A percentile compares a stretch with the other conserved stretches of the same genome.
Evolutionary conservation across 805 yeast genomes (phyloP).

Genomic region (Saccharomycopsis olivae): DNA sequence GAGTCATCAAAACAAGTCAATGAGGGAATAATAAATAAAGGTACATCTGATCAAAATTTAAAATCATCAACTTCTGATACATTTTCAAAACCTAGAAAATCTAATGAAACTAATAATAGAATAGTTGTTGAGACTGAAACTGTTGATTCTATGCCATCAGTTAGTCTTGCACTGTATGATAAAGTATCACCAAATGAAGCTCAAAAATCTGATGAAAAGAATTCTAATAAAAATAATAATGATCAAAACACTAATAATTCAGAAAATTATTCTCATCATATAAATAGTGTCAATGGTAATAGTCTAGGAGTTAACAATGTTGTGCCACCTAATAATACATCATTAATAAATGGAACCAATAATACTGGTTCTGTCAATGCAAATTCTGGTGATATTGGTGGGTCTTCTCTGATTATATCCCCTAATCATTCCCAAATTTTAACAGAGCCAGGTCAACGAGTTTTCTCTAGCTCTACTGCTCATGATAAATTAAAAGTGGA

Average conservation of each 20-base stretch:
- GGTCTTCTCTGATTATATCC: no score
- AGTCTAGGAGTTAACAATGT: background rate
- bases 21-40: no score
- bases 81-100: no score
- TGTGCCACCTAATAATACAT: background rate
- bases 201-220: background rate
- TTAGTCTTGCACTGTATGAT: conserved; percentile 10
- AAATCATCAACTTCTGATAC: no score
- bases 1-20: no score
- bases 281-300: background rate
- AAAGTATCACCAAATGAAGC: background rate
- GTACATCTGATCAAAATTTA: no score
- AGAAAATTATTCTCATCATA: background rate
- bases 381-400: no score
- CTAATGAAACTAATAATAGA: no score
- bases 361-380: background rate
- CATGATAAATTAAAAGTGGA: background rate
- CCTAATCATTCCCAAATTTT: no score
- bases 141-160: conserved; percentile 11
- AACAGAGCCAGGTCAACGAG: background rate
- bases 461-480: background rate
- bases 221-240: background rate
- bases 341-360: no score
- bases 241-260: background rate
- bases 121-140: conserved; percentile 16